Conservation (phyloP, 139 green algal genomes). For the Chlorella sorokiniana region DNA sequence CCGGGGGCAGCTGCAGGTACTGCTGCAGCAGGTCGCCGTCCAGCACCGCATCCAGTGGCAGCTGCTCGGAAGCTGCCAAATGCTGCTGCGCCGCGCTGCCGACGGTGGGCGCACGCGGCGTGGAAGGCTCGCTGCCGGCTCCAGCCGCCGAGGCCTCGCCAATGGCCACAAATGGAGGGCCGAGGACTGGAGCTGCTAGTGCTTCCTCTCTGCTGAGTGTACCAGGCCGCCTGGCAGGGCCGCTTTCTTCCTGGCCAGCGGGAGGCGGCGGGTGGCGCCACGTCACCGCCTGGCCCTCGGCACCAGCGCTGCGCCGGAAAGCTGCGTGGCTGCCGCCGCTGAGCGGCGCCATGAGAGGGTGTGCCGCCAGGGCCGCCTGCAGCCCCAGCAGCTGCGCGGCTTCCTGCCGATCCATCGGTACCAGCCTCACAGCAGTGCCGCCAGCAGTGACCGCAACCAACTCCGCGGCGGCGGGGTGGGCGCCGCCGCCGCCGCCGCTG, state of each 20-base stretch:
- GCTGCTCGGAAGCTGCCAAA: neutral
- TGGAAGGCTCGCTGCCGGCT: no score
- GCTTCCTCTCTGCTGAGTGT: no score
- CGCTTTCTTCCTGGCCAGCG: neutral
- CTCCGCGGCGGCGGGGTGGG: neutral
- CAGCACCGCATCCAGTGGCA: neutral
- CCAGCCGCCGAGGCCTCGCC: no score
- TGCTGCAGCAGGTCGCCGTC: conserved; percentile 11
- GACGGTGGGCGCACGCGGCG: no score
- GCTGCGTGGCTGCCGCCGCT: neutral
- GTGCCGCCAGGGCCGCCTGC: conserved; percentile 3
- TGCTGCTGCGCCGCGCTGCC: neutral
- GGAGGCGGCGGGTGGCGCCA: neutral
- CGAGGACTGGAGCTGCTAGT: no score
- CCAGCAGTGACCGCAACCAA: neutral
- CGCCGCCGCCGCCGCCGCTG: neutral
- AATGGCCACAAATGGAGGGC: no score
- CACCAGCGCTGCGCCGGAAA: neutral
- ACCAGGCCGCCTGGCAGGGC: no score
- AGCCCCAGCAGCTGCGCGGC: neutral
- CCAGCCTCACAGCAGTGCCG: neutral
- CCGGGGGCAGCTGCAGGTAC: conserved; percentile 1
- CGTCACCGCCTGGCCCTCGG: no score
- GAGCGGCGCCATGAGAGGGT: neutral
- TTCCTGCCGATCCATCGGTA: neutral